These are phyloP conservation scores for Volvox reticuliferus DNA, from an alignment of 139 green algal species.

Conservation along the genomic window DNA sequence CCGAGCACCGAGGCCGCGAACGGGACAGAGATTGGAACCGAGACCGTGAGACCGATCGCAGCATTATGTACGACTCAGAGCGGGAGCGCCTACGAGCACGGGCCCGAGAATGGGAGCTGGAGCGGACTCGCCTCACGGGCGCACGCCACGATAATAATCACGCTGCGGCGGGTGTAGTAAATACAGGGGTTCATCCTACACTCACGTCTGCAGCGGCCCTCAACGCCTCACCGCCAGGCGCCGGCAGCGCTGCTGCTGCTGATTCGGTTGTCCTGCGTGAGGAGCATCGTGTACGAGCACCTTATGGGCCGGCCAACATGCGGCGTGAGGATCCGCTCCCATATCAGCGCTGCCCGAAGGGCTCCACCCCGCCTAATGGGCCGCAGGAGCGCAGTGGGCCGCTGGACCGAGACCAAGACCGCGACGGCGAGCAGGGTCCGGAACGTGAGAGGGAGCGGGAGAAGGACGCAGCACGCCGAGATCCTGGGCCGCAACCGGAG, in stretches of 20 bases:
- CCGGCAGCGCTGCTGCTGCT: background rate
- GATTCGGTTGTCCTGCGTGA: background rate
- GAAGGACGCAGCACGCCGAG: background rate
- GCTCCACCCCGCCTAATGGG: background rate
- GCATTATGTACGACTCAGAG: background rate
- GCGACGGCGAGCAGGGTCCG: background rate
- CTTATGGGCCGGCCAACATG: conserved; percentile 42
- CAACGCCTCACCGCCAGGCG: background rate
- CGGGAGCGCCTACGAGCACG: background rate
- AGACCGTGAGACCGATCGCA: background rate
- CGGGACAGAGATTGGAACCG: background rate
- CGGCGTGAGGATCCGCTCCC: conserved; percentile 8
- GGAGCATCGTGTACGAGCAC: background rate
- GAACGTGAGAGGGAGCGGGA: background rate
- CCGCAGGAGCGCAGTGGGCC: background rate
- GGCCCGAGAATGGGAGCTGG: background rate
- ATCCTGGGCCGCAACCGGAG: background rate
- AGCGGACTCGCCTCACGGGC: background rate
- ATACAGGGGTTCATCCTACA: no score
- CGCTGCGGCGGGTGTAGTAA: no score
- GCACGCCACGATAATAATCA: background rate
- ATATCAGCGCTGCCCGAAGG: background rate
- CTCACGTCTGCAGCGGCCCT: background rate
- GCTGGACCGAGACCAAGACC: background rate
- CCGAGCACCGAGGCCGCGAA: background rate